A percentile compares a stretch with the other conserved stretches of the same genome.
phyloP scores from a whole-genome alignment of 257 asterid species.

The Ballota nigra region DNA sequence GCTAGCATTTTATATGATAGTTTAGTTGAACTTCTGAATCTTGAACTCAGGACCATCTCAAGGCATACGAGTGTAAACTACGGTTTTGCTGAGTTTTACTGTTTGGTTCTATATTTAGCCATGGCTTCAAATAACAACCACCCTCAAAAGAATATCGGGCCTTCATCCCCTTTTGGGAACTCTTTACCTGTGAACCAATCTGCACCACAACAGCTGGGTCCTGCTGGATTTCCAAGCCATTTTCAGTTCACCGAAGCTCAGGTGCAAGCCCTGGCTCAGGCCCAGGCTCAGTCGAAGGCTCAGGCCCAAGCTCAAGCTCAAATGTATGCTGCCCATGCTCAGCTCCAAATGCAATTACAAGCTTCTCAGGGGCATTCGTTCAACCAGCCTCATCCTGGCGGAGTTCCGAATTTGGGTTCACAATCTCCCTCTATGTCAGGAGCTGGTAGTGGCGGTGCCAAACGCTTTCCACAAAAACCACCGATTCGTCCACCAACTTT shows the following conservation, averaged over 20 bases:
- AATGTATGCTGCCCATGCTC: conserved; percentile 48
- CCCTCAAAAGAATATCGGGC: conserved; percentile 73
- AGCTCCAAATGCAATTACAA: conserved; percentile 67
- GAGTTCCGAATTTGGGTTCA: conserved; percentile 61
- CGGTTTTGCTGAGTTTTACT: conserved; percentile 19
- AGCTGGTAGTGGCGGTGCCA: conserved; percentile 50
- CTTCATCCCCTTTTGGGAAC: conserved; percentile 79
- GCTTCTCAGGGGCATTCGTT: conserved; percentile 76
- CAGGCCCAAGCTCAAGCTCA: conserved; percentile 61
- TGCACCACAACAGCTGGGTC: conserved; percentile 56
- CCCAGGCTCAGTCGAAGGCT: conserved; percentile 67
- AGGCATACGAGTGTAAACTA: conserved; percentile 17
- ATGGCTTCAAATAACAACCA: conserved; percentile 85
- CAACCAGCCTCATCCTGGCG: conserved; percentile 62
- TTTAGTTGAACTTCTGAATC: conserved; percentile 1
- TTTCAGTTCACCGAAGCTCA: conserved; percentile 83
- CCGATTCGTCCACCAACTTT: conserved; percentile 84
- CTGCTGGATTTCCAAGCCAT: conserved; percentile 72
- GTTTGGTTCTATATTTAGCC: conserved; percentile 22
- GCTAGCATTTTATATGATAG: background rate
- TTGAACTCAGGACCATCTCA: conserved; percentile 22
- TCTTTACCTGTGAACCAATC: conserved; percentile 60
- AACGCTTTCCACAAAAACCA: conserved; percentile 80
- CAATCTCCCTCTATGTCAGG: conserved; percentile 77
- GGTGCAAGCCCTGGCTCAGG: conserved; percentile 79